phyloP scores from a whole-genome alignment of 352 stramenopile genomes.

The Pythium biforme region DNA sequence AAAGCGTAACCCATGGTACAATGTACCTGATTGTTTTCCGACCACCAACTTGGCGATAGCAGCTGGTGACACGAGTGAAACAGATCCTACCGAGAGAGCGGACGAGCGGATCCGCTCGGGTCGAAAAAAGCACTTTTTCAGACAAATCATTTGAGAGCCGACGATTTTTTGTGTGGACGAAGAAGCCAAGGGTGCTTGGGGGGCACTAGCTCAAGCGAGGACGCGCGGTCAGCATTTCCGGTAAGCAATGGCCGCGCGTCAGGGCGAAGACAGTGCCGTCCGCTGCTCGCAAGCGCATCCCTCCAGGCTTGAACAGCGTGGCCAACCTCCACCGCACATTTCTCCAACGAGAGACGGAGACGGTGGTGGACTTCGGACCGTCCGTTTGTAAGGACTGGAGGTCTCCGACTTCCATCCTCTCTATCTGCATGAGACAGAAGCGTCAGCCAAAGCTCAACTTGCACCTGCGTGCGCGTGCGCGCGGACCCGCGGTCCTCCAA shows the following conservation, averaged over 20 bases:
- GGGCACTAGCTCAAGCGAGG: not conserved
- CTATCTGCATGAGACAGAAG: constrained; percentile 26
- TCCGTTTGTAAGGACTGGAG: not conserved
- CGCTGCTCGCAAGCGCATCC: too few relatives aligned
- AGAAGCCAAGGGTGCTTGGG: constrained; percentile 9
- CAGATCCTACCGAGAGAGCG: constrained; percentile 13
- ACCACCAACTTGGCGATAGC: constrained; percentile 14
- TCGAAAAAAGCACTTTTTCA: constrained; percentile 18
- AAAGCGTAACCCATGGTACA: constrained; percentile 8
- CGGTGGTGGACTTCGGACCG: not conserved
- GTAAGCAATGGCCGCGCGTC: too few relatives aligned
- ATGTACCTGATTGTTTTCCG: not conserved
- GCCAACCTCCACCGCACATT: not conserved
- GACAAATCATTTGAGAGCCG: constrained; percentile 1
- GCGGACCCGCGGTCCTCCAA: constrained; percentile 6
- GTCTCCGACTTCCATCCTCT: not conserved
- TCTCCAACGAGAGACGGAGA: not conserved
- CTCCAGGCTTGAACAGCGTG: too few relatives aligned
- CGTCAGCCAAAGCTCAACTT: constrained; percentile 26
- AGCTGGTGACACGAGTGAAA: constrained; percentile 14
- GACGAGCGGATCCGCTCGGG: constrained; percentile 17
- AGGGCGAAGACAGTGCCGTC: too few relatives aligned
- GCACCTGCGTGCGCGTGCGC: constrained; percentile 17
- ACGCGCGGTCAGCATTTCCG: not conserved
- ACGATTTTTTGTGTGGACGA: constrained; percentile 15